These are phyloP conservation scores for Immersiella caudata DNA, from an alignment of 495 filamentous ascomycete species.

Conservation along the genomic window DNA sequence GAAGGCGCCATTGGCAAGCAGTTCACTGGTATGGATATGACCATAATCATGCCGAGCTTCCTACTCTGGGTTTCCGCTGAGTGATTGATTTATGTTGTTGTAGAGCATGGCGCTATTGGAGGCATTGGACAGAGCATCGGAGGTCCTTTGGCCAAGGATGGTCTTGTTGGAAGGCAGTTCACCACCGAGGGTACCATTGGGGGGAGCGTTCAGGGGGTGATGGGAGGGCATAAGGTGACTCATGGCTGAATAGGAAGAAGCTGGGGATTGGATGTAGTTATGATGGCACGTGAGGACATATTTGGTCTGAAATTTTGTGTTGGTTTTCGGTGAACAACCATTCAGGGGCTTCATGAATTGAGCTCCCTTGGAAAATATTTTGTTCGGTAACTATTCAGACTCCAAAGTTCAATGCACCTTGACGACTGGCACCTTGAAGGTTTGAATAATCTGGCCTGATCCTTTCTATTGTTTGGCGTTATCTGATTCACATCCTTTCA, in stretches of 20 bases:
- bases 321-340: no score
- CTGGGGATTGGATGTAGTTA: no score
- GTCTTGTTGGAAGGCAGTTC: conserved; percentile 54
- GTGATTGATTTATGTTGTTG: not conserved
- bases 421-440: no score
- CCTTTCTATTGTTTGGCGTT: not conserved
- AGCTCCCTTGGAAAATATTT: not conserved
- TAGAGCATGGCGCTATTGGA: conserved; percentile 54
- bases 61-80: not conserved
- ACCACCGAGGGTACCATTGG: conserved; percentile 51
- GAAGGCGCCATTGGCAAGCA: conserved; percentile 43
- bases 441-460: no score
- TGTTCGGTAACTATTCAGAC: not conserved
- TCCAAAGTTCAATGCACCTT: not conserved
- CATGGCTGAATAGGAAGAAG: conserved; percentile 11
- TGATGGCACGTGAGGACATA: no score
- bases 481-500: not conserved
- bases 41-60: not conserved
- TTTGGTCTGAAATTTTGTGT: no score
- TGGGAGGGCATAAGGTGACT: conserved; percentile 34
- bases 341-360: not conserved
- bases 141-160: conserved; percentile 55
- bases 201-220: conserved; percentile 44
- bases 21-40: conserved; percentile 33
- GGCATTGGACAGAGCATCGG: conserved; percentile 55